Evolutionary conservation across 805 yeast genomes (phyloP).

Genomic region (Pichia eremophila): DNA sequence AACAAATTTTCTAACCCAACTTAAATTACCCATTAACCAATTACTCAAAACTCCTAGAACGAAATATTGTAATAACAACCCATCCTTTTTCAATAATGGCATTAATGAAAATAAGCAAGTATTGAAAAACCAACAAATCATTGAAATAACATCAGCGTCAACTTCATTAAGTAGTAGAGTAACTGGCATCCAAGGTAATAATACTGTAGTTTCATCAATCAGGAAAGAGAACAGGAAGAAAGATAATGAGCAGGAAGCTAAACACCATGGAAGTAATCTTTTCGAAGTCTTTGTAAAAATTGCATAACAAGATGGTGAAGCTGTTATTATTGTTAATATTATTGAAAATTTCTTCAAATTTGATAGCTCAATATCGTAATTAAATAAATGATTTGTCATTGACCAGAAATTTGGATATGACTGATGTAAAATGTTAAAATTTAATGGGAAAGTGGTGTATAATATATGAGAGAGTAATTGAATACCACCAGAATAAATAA

Average conservation of each 20-base stretch:
- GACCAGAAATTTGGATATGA: slow-evolving; percentile 98
- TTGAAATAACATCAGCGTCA: slow-evolving; percentile 52
- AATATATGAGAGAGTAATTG: slow-evolving; percentile 47
- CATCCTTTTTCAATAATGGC: slow-evolving; percentile 77
- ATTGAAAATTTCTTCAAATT: slow-evolving; percentile 38
- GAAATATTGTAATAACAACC: slow-evolving; percentile 60
- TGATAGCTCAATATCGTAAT: no score
- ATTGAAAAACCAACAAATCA: slow-evolving; percentile 82
- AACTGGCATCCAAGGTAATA: slow-evolving; percentile 81
- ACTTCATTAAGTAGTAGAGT: slow-evolving; percentile 53
- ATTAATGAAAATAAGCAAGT: slow-evolving; percentile 77
- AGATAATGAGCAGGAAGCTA: slow-evolving; percentile 77
- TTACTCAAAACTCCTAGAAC: slow-evolving; percentile 56
- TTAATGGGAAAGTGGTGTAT: slow-evolving; percentile 78
- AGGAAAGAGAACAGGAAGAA: slow-evolving; percentile 89
- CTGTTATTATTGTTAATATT: slow-evolving; percentile 38
- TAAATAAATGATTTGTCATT: slow-evolving; percentile 57
- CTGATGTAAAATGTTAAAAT: slow-evolving; percentile 91
- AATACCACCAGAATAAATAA: slow-evolving; percentile 38
- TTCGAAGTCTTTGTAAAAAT: slow-evolving; percentile 44
- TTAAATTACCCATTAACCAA: slow-evolving; percentile 67
- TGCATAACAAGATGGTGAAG: slow-evolving; percentile 47
- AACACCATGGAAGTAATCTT: slow-evolving; percentile 54
- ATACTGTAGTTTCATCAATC: slow-evolving; percentile 89
- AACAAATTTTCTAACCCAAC: slow-evolving; percentile 37